Evolutionary conservation across 2,329 filamentous ascomycete genomes (phyloP).

Genomic region (Botrytis porri): DNA sequence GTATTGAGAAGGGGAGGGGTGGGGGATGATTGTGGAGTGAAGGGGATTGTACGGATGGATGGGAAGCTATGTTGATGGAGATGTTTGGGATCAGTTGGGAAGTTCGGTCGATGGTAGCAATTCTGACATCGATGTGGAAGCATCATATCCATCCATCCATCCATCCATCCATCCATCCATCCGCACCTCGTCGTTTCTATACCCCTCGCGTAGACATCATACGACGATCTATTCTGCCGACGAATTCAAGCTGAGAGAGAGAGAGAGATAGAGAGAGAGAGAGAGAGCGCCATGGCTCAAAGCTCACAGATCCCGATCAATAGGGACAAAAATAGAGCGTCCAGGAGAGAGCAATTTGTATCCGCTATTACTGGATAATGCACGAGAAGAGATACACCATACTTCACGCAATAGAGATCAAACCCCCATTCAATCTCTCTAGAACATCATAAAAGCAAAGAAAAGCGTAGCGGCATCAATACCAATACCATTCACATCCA

Average conservation of each 20-base stretch:
- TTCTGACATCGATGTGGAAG: background rate
- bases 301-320: background rate
- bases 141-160: background rate
- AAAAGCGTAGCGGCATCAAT: background rate
- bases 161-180: background rate
- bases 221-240: background rate
- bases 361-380: background rate
- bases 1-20: constrained; percentile 41
- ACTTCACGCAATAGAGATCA: background rate
- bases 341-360: background rate
- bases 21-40: background rate
- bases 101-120: background rate
- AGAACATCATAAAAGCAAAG: background rate
- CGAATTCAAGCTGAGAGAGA: background rate
- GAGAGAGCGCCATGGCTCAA: background rate
- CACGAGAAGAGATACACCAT: background rate
- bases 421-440: background rate
- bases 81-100: background rate
- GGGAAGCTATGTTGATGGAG: too few relatives aligned
- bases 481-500: background rate
- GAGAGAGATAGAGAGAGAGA: background rate
- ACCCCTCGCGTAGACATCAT: background rate
- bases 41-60: background rate
- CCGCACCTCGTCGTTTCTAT: background rate
- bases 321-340: background rate